Base-by-base conservation (phyloP, 2,329 filamentous ascomycete species). In the Coniochaeta prunicola region DNA sequence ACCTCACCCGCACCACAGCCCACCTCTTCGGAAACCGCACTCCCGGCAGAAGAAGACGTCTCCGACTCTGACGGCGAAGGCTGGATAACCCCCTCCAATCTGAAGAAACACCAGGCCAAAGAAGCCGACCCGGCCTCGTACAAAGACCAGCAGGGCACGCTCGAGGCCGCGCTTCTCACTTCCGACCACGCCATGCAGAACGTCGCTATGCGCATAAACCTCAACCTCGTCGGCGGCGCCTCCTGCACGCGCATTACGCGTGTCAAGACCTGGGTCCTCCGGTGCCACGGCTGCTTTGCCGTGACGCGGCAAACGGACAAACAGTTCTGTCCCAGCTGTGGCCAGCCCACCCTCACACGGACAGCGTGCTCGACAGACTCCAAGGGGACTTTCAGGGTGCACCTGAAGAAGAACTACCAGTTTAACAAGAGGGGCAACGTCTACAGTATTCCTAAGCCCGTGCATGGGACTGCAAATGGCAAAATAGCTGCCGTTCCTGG, bases 161-260 rank as follows among this genome's bases (percentile, higher is more conserved):
- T 97, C 65, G 88, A 96, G 73, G 91, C 90, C 17, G 93, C 92
- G n/a, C 87, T 93, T 50, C 88, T 97, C 69, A 97, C 94, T 1
- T 92, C 89, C 59, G 94, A 99, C 77, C 97, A 90, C 74, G 93
- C 94, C 58, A 96, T 99, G 91, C 93, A 97, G 76, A 97, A 97
- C 71, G 92, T 97, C 8, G 84, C 94, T 1, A 82, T 99, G 4
- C 91, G 96, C 66, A 96, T 97, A 79, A 96, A 97, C 76, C 84
- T 99, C 15, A 73, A 73, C 54, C 36, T 38, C 54, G 36, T 42
- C 24, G 53, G 53, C 30, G 83, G 90, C 0, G 82, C 85, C 17
- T 63, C 65, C 8, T 79, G 97, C 61, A 83, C 90, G 62, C 86
- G 92, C 67, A 91, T 99, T 70, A 88, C 86, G 38, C 86, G 89